Conservation (phyloP, 2,329 filamentous ascomycete genomes). For the Aspergillus amoenus region DNA sequence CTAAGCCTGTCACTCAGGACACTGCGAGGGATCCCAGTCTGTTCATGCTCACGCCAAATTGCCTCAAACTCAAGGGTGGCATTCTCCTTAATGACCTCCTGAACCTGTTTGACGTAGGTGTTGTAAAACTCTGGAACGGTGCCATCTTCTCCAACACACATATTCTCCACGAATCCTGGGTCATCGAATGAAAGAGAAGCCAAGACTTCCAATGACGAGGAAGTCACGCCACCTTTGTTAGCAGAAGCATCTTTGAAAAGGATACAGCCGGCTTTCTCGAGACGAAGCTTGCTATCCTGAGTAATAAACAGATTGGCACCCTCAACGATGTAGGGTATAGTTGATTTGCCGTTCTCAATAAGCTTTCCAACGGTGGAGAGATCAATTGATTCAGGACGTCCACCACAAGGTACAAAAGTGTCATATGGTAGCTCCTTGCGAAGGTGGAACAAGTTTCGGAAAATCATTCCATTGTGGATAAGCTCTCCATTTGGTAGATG, state of each 20-base stretch:
- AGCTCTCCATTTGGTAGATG: constrained; percentile 85
- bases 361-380: constrained; percentile 81
- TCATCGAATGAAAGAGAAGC: constrained; percentile 95
- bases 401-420: constrained; percentile 92
- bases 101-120: constrained; percentile 87
- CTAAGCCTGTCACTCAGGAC: constrained; percentile 90
- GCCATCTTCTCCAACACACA: constrained; percentile 81
- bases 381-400: constrained; percentile 94
- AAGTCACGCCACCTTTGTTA: constrained; percentile 98
- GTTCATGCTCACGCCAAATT: constrained; percentile 91
- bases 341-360: constrained; percentile 83
- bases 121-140: constrained; percentile 87
- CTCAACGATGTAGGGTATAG: constrained; percentile 93
- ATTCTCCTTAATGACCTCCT: constrained; percentile 86
- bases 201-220: constrained; percentile 92
- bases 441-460: constrained; percentile 97
- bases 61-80: constrained; percentile 94
- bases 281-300: constrained; percentile 91
- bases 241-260: constrained; percentile 97
- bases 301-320: constrained; percentile 98
- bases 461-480: constrained; percentile 85
- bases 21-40: constrained; percentile 75
- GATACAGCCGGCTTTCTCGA: constrained; percentile 92
- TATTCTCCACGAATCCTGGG: constrained; percentile 80
- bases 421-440: constrained; percentile 76